Evolutionary conservation across 208 protist genomes (phyloP).

Genomic region (Endotrypanum monterogeii): DNA sequence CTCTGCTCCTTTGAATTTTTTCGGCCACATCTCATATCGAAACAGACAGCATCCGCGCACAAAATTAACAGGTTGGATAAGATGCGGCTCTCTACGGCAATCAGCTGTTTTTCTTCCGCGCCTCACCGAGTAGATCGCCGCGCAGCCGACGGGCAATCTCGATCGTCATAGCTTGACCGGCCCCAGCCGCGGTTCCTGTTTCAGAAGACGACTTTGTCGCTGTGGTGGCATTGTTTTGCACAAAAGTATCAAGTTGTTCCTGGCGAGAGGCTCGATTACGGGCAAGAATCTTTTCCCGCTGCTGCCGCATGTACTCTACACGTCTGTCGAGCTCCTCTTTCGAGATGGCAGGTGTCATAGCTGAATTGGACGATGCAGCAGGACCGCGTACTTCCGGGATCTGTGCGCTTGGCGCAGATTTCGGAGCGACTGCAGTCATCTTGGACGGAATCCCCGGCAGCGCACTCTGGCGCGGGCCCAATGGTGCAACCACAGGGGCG

Average conservation of each 20-base stretch:
- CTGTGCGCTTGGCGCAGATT: neutral
- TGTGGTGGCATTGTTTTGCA: slow-evolving; percentile 29
- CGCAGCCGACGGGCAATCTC: slow-evolving; percentile 84
- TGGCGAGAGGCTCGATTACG: slow-evolving; percentile 77
- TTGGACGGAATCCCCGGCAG: slow-evolving; percentile 25
- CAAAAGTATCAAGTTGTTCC: slow-evolving; percentile 71
- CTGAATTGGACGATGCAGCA: neutral
- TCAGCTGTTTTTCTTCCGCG: slow-evolving; percentile 29
- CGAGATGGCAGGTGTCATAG: slow-evolving; percentile 23
- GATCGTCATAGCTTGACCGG: slow-evolving; percentile 68
- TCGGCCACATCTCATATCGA: no score
- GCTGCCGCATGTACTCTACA: slow-evolving; percentile 82
- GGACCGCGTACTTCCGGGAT: neutral
- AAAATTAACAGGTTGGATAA: no score
- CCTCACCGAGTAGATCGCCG: slow-evolving; percentile 77
- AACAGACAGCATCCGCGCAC: no score
- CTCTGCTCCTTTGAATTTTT: no score
- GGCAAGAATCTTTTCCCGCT: slow-evolving; percentile 77
- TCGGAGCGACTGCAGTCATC: neutral
- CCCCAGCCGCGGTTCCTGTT: neutral
- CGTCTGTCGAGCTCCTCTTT: slow-evolving; percentile 76
- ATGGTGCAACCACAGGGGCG: slow-evolving; percentile 1
- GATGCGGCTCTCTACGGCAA: no score
- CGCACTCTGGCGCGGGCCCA: slow-evolving; percentile 19
- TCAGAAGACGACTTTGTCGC: neutral